Conservation (phyloP, 2,329 filamentous ascomycete genomes). For the Hypoxylon sp. region DNA sequence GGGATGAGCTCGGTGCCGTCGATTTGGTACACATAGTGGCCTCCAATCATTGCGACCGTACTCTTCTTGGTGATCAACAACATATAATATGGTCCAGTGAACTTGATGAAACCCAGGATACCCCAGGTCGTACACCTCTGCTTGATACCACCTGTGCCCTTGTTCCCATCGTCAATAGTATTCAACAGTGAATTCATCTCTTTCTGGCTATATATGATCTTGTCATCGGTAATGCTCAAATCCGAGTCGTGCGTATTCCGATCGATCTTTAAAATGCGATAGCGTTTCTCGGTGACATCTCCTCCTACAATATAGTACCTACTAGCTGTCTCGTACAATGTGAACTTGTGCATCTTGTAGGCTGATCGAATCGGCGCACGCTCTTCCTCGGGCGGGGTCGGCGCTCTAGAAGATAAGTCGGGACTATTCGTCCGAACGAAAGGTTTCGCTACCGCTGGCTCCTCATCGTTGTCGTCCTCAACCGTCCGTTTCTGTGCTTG, state of each 20-base stretch:
- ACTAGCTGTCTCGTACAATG: conserved; percentile 94
- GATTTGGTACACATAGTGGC: conserved; percentile 95
- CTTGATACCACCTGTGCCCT: conserved; percentile 88
- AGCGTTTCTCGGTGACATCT: conserved; percentile 89
- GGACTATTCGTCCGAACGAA: conserved; percentile 71
- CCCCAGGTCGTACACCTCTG: conserved; percentile 94
- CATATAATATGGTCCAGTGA: conserved; percentile 98
- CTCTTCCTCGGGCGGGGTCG: conserved; percentile 50
- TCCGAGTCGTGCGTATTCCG: conserved; percentile 84
- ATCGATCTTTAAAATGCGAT: conserved; percentile 95
- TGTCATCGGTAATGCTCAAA: conserved; percentile 90
- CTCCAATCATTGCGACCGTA: conserved; percentile 95
- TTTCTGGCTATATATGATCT: conserved; percentile 91
- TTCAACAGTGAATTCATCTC: conserved; percentile 95
- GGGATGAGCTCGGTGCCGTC: conserved; percentile 94
- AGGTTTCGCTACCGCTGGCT: conserved; percentile 70
- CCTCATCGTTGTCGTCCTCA: conserved; percentile 71
- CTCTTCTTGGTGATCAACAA: conserved; percentile 95
- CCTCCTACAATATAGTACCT: conserved; percentile 95
- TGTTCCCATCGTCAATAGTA: conserved; percentile 95
- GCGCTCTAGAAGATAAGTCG: conserved; percentile 56
- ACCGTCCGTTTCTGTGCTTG: conserved; percentile 50
- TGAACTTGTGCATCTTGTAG: conserved; percentile 93
- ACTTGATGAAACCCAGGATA: conserved; percentile 92
- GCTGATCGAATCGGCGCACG: conserved; percentile 57